These are phyloP conservation scores for Abrus precatorius DNA, from an alignment of 306 rosid species.

Conservation along the genomic window DNA sequence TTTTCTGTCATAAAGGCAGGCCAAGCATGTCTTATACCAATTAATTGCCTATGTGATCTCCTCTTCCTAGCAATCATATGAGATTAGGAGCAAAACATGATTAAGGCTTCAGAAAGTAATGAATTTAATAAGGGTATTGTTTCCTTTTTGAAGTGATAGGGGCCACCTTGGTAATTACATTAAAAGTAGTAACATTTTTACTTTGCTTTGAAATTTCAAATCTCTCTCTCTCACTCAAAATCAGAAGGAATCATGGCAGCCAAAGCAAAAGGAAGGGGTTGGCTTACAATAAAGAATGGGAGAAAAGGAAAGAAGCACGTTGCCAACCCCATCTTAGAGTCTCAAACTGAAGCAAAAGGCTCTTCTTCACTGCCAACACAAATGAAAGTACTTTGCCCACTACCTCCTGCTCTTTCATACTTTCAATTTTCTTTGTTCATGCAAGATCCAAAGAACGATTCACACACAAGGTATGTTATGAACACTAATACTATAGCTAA, in stretches of 20 bases:
- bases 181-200: constrained; percentile 61
- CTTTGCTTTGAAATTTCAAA: constrained; percentile 71
- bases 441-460: constrained; percentile 82
- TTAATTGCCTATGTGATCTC: constrained; percentile 53
- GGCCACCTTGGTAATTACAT: constrained; percentile 58
- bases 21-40: constrained; percentile 64
- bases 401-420: constrained; percentile 59
- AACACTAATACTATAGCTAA: neutral
- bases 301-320: constrained; percentile 65
- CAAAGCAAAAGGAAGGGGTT: constrained; percentile 71
- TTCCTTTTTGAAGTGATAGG: constrained; percentile 49
- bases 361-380: constrained; percentile 61
- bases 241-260: constrained; percentile 64
- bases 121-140: constrained; percentile 46
- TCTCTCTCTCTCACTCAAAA: constrained; percentile 50
- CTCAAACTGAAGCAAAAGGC: constrained; percentile 44
- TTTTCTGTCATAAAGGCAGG: constrained; percentile 64
- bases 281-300: constrained; percentile 67
- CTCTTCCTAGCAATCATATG: constrained; percentile 61
- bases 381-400: constrained; percentile 73
- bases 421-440: constrained; percentile 73
- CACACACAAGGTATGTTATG: constrained; percentile 73
- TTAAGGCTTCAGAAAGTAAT: constrained; percentile 52
- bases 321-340: constrained; percentile 57
- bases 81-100: constrained; percentile 57